Evolutionary conservation across 106 monocot genomes (phyloP).

Genomic region (Hemerocallis citrina): DNA sequence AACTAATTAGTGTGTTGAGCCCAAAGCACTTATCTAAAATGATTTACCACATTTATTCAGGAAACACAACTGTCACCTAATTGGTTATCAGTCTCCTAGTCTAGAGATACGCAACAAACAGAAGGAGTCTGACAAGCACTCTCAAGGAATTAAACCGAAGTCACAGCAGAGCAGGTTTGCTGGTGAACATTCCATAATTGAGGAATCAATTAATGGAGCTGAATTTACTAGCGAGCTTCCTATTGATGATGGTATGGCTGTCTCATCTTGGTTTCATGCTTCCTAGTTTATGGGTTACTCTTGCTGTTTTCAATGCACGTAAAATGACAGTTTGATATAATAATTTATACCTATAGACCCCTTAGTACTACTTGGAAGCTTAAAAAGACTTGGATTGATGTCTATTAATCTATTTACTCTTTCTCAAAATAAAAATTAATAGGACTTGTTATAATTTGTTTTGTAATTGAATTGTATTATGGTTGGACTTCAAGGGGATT

Average conservation of each 20-base stretch:
- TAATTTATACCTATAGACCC: no score
- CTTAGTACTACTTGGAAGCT: no score
- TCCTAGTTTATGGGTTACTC: not conserved
- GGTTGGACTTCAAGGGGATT: no score
- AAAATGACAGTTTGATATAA: not conserved
- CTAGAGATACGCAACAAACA: constrained; percentile 10
- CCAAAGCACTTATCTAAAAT: no score
- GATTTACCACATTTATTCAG: no score
- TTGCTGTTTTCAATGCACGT: not conserved
- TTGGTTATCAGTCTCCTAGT: constrained; percentile 40
- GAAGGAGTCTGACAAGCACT: constrained; percentile 9
- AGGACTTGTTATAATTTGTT: no score
- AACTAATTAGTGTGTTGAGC: no score
- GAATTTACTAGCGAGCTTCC: not conserved
- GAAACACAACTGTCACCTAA: constrained; percentile 47
- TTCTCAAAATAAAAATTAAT: no score
- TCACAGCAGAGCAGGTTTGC: constrained; percentile 3
- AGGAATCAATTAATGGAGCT: constrained; percentile 5
- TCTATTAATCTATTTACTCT: no score
- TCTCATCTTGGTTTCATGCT: not conserved
- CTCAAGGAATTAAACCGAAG: constrained; percentile 1
- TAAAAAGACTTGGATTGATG: no score
- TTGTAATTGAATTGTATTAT: no score
- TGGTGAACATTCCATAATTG: constrained; percentile 2
- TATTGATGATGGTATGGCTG: constrained; percentile 2